Evolutionary conservation across 352 stramenopile genomes (phyloP), one percentile per base, ranked within the genome.

Genomic region (Phytophthora foliorum): DNA sequence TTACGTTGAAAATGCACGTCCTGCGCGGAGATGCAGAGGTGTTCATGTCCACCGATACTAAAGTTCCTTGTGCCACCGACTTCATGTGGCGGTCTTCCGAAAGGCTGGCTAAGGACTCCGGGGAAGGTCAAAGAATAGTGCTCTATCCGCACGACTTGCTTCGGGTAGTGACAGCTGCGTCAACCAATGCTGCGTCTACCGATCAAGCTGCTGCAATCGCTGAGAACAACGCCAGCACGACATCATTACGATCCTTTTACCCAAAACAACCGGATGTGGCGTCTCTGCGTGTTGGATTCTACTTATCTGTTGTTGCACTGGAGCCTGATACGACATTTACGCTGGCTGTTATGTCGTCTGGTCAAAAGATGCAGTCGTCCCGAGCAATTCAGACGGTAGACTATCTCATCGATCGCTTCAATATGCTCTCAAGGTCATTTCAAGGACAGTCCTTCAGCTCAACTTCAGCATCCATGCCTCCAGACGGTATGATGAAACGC

Each of bases 41-140:
- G 39, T 91, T 92, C 49, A 60, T 94, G 68, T 92, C 84, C 0
- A 91, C 81, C 0, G 69, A 89, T n/a, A 94, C 86, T 11, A 82
- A 75, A 52, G 82, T 81, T 3, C 86, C 84, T 13, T 91, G 84
- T 48, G 58, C 72, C 10, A 88, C 80, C 0, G 84, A 94, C 42
- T 92, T 84, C 48, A 91, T 86, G 86, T 94, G 86, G 86, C 74
- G 80, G 11, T 84, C 80, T 1, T 54, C 34, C 44, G 71, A 65
- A 58, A 72, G 27, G 60, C 49, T 58, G 14, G 32, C 19, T 38
- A 70, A 50, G 48, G 52, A 58, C 6, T 36, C 61, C n/a, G 51
- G 60, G 1, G 69, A 80, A 42, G 68, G 66, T 7, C 72, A 84
- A 16, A 80, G 86, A 46, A 77, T 93, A 22, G 66, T 91, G 22